Evolutionary conservation across 805 yeast genomes (phyloP), one percentile per base, ranked within the genome.

Genomic region (Candida corydali): DNA sequence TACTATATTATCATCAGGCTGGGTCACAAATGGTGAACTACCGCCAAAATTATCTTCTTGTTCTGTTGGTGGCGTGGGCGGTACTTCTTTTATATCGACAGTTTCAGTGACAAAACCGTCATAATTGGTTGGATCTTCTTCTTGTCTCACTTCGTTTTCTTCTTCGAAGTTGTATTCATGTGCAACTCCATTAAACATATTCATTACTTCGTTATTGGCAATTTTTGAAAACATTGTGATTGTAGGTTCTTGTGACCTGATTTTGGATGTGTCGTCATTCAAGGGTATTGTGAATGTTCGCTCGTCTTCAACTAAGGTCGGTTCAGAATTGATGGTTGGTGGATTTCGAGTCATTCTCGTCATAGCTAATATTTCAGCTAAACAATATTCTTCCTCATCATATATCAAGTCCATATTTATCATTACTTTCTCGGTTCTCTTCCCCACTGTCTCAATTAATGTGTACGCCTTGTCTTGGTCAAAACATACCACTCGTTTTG

Each of bases 201-300:
- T 72, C 43, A 74, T 65, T 0, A 87, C 80, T 46, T 86, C 96
- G 37, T 77, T 75, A 39, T 78, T 73, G 2, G 95, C 91, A 49
- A 79, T 77, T 34, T 78, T 77, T 0, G 95, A 82, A 52, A 73
- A 82, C 51, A 81, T 61, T 0, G 96, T 88, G 44, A 83, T 72
- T 0, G 96, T 87, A 1, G 94, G 95, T 0, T 94, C 82, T 10
- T 68, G 63, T 3, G 77, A 73, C 11, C 43, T 44, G 14, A 28
- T 26, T 7, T 31, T 38, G 20, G 33, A 36, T 1, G 44, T 27
- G 2, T 49, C 35, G 12, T 40, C 49, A 37, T 69, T 65, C 29
- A 75, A 50, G 1, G 79, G 80, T 23, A 73, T 52, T 3, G 66
- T 63, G 26, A 70, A 59, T 6, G 73, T 65, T 38, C 51, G 52